A percentile compares a stretch with the other conserved stretches of the same genome.
Conservation (phyloP, 2,329 filamentous ascomycete genomes). For the Scytalidium sp. region DNA sequence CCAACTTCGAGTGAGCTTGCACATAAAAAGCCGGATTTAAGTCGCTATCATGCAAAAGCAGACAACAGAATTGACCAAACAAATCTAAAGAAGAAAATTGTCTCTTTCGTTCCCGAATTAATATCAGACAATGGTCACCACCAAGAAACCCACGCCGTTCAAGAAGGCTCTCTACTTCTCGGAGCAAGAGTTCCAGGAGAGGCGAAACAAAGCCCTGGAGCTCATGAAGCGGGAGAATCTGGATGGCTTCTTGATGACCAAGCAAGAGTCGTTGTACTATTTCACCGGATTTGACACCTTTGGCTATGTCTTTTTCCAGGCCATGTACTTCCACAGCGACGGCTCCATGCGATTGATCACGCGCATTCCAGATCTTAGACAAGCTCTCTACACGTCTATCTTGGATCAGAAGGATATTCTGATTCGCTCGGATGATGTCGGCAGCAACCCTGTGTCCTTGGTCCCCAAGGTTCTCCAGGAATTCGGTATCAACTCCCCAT, state of each 20-base stretch:
- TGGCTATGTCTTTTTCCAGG: conserved; percentile 34
- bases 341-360: conserved; percentile 30
- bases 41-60: too few species aligned
- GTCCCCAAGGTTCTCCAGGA: conserved; percentile 26
- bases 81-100: too few species aligned
- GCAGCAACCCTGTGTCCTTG: conserved; percentile 27
- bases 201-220: conserved; percentile 19
- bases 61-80: too few species aligned
- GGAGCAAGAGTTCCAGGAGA: conserved; percentile 21
- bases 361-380: conserved; percentile 26
- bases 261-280: conserved; percentile 30
- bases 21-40: too few species aligned
- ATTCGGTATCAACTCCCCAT: conserved; percentile 26
- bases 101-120: not conserved
- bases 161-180: conserved; percentile 28
- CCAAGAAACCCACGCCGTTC: conserved; percentile 22
- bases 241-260: conserved; percentile 32
- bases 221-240: conserved; percentile 30
- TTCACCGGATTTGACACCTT: conserved; percentile 32
- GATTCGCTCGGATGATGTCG: conserved; percentile 24
- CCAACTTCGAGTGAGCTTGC: too few species aligned
- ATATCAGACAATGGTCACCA: conserved; percentile 5
- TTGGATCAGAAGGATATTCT: conserved; percentile 11
- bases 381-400: conserved; percentile 30
- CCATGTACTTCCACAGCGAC: conserved; percentile 33